Evolutionary conservation across 176 grass and related monocot species (phyloP).

Genomic region (Lolium rigidum): DNA sequence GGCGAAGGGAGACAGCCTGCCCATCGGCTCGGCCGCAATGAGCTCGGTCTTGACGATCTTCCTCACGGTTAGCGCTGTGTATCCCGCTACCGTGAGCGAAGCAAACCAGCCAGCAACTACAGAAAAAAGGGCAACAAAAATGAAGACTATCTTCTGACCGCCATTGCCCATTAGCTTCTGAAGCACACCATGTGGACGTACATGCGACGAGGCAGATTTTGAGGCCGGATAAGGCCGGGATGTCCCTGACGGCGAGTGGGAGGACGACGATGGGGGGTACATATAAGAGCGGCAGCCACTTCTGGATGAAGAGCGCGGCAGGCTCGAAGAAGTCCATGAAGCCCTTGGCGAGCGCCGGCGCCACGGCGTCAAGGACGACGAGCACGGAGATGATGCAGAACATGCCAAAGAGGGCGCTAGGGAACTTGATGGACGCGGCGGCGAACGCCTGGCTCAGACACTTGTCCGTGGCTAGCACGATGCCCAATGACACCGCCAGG

Average conservation of each 20-base stretch:
- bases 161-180: not conserved
- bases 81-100: conserved; percentile 71
- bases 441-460: conserved; percentile 68
- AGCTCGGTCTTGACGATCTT: conserved; percentile 74
- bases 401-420: conserved; percentile 85
- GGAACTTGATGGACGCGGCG: conserved; percentile 84
- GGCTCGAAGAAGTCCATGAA: conserved; percentile 81
- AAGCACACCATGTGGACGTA: conserved; percentile 16
- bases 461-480: conserved; percentile 68
- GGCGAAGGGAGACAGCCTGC: conserved; percentile 60
- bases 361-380: conserved; percentile 53
- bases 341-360: conserved; percentile 59
- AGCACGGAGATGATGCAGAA: conserved; percentile 86
- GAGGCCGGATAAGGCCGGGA: conserved; percentile 74
- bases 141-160: not conserved
- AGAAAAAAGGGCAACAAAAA: not conserved
- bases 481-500: conserved; percentile 67
- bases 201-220: conserved; percentile 80
- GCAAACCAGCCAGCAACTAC: conserved; percentile 84
- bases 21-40: too few species aligned
- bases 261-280: conserved; percentile 88
- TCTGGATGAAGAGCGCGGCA: conserved; percentile 80
- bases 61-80: conserved; percentile 68
- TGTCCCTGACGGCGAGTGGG: conserved; percentile 69
- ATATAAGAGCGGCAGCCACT: conserved; percentile 89